Evolutionary conservation across 352 stramenopile genomes (phyloP), one percentile per base, ranked within the genome.

Genomic region (Phytophthora cactorum): DNA sequence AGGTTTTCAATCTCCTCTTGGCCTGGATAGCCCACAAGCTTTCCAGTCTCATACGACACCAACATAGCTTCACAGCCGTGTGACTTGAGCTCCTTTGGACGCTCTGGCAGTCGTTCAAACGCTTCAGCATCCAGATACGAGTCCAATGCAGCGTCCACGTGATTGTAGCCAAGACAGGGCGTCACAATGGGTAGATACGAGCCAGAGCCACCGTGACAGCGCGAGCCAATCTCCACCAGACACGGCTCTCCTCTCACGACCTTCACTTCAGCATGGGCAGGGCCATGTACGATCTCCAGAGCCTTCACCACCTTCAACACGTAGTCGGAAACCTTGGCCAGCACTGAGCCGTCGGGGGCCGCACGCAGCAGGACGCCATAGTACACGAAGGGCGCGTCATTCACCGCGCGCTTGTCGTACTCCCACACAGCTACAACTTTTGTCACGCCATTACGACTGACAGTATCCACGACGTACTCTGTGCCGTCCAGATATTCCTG

Each of bases 391-490:
- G 93, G 90, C 39, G 91, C 91, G 44, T 75, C 79, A 71, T 99
- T 98, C 31, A 96, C 87, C 4, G 78, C 77, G 54, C 97, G 83
- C 83, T 99, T 99, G 78, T 99, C 97, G 72, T 99, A 99, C 72
- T 97, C 89, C 97, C 97, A 99, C 6, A 99, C 77, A 4, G 96
- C 97, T 32, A 97, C 92, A 36, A 98, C 88, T 64, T 99, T 99
- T 62, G 97, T 90, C 44, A 94, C 73, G 0, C 97, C 97, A 70
- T 98, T 86, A 58, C 90, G 88, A 62, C 81, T 96, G 8, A 99
- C 96, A 7, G 94, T 97, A 71, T 99, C 97, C n/a, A 99, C 84
- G 4, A 98, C 96, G 77, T 98, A 99, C 77, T 99, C 97, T 17
- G 80, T 93, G 31, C 97, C 97, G 6, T 87, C 80, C 14, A 99